A percentile compares a stretch with the other conserved stretches of the same genome.
These are phyloP conservation scores for Yamadazyma triangularis DNA, from an alignment of 1,139 yeast genomes.

Conservation along the genomic window DNA sequence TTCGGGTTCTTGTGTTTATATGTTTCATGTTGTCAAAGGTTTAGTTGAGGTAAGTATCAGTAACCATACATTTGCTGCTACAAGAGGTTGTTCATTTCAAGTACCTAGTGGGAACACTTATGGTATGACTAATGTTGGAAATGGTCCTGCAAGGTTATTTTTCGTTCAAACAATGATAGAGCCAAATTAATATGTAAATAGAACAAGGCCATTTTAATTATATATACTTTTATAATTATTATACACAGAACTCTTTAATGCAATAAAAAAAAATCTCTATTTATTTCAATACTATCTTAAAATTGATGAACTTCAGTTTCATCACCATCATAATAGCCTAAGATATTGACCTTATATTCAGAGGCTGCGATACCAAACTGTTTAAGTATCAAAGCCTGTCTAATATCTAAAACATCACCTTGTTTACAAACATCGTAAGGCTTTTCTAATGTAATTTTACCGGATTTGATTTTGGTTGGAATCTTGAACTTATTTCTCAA, in stretches of 20 bases:
- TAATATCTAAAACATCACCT: constrained; percentile 81
- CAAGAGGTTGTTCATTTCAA: constrained; percentile 74
- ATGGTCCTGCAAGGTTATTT: constrained; percentile 56
- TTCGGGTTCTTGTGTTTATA: constrained; percentile 64
- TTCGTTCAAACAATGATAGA: constrained; percentile 61
- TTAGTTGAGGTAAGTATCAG: constrained; percentile 63
- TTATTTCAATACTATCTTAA: constrained; percentile 3
- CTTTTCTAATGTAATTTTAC: constrained; percentile 73
- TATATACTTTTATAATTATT: constrained; percentile 1
- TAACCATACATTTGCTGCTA: constrained; percentile 55
- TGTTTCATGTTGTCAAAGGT: constrained; percentile 74
- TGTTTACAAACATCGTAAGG: constrained; percentile 77
- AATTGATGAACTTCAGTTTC: constrained; percentile 26
- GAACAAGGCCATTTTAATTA: background rate
- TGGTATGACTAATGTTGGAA: constrained; percentile 57
- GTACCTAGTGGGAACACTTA: constrained; percentile 76
- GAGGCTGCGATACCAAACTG: constrained; percentile 95
- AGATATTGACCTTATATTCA: constrained; percentile 75
- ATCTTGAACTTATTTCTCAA: constrained; percentile 83
- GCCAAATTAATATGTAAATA: constrained; percentile 1
- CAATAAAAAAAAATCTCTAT: background rate
- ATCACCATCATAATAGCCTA: constrained; percentile 73
- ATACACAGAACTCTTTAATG: constrained; percentile 3
- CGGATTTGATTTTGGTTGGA: constrained; percentile 86
- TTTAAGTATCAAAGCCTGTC: constrained; percentile 87